Evolutionary conservation across 169 alveolate genomes (phyloP), one percentile per base, ranked within the genome.

Genomic region (Plasmodium cynomolgi): DNA sequence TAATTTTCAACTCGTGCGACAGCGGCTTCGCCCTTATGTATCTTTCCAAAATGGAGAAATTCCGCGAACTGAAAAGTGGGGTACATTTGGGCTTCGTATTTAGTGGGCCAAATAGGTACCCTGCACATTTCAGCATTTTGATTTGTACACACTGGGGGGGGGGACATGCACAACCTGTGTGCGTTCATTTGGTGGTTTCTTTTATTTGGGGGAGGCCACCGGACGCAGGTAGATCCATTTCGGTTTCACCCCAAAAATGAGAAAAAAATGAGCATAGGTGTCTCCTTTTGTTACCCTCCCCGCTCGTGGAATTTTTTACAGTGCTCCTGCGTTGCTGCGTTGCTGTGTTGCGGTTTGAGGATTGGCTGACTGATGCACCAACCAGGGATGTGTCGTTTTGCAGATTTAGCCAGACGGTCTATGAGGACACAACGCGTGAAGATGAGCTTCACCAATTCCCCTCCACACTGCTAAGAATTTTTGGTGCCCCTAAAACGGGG

Each of bases 11-110:
- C 72, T 88, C 94, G 50, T 88, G 41, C n/a, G 83, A 79, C 33
- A 79, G 94, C 33, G 94, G 94, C 72, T 58, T 88, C 81, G 94
- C 94, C 81, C 82, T 88, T 88, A 80, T 79, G 72, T 88, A 88
- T 88, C 94, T 88, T 88, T 88, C 90, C 34, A 88, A 56, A 37
- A 88, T 88, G 44, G 94, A 88, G 47, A 88, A 88, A 37, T 88
- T 56, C 29, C 90, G 81, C 13, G 31, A 41, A 44, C 50, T 34
- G 20, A 62, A 62, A 79, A 13, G 39, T 74, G 80, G 33, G 20
- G 39, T 34, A 58, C 82, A 84, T 29, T 23, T 73, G 29, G 20
- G 47, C 23, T 26, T 84, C 77, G 1, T 11, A 68, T 68, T 68
- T 20, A 58, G 9, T 62, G 72, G 56, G 11, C 15, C 80, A 29